phyloP scores from a whole-genome alignment of 192 early-diverging fungal genomes.

The Gamsiella multidivaricata region DNA sequence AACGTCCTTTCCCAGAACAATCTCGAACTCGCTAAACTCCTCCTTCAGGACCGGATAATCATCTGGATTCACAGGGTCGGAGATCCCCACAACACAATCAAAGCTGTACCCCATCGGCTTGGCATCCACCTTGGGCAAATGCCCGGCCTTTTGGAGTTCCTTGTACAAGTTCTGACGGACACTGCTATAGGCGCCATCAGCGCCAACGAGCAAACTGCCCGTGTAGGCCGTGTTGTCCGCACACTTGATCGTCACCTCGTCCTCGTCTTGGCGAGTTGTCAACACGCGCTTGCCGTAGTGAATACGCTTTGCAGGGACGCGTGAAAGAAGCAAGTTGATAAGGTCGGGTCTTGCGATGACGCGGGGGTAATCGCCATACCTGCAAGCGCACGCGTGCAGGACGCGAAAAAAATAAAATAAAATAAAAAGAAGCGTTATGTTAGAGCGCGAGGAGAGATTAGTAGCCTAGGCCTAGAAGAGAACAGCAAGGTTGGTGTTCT shows the following conservation, averaged over 20 bases:
- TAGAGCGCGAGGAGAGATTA: not conserved
- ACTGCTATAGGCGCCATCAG: slow-evolving; percentile 35
- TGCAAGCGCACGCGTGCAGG: too few species aligned
- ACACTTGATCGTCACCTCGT: slow-evolving; percentile 17
- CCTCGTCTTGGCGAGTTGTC: slow-evolving; percentile 14
- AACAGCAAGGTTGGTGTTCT: too few species aligned
- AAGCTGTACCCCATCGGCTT: slow-evolving; percentile 20
- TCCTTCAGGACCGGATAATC: slow-evolving; percentile 23
- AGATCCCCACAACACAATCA: slow-evolving; percentile 28
- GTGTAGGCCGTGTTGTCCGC: slow-evolving; percentile 10
- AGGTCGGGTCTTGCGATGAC: slow-evolving; percentile 14
- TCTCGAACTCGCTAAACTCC: slow-evolving; percentile 26
- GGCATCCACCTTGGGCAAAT: slow-evolving; percentile 11
- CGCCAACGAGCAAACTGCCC: slow-evolving; percentile 28
- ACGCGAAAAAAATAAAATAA: not conserved
- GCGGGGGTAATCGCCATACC: slow-evolving; percentile 17
- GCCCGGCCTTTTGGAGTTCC: not conserved
- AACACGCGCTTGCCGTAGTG: slow-evolving; percentile 20
- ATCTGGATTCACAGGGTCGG: slow-evolving; percentile 6
- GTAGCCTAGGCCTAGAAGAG: too few species aligned
- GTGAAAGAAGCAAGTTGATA: slow-evolving; percentile 6
- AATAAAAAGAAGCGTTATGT: not conserved
- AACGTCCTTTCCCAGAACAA: slow-evolving; percentile 3
- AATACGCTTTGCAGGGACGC: slow-evolving; percentile 10
- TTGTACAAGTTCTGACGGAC: slow-evolving; percentile 26